Evolutionary conservation across 78 protist species (phyloP).

Genomic region (Dictyostelium firmibasis): DNA sequence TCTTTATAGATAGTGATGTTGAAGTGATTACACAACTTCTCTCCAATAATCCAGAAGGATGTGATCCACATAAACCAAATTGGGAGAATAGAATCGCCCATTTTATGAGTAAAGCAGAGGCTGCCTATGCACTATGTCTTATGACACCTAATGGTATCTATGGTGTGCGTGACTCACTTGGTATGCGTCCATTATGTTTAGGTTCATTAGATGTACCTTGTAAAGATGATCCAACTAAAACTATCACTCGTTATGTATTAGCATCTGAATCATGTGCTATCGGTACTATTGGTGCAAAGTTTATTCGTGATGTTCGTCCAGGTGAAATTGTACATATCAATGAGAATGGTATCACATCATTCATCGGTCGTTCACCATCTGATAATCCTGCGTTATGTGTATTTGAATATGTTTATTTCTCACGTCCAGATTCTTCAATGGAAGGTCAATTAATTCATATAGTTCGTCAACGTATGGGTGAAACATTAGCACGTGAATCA

Average conservation of each 20-base stretch:
- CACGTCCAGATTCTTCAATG: constrained; percentile 79
- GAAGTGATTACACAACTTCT: constrained; percentile 69
- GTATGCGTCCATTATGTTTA: constrained; percentile 75
- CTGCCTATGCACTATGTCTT: constrained; percentile 71
- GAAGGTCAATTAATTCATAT: constrained; percentile 76
- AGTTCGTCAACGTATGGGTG: constrained; percentile 82
- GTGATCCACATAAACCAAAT: constrained; percentile 46
- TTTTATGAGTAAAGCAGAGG: constrained; percentile 76
- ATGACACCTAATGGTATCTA: constrained; percentile 75
- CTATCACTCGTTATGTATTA: constrained; percentile 49
- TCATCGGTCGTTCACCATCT: constrained; percentile 55
- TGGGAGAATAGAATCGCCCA: constrained; percentile 64
- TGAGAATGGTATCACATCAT: constrained; percentile 63
- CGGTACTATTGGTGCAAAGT: constrained; percentile 70
- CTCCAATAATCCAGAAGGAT: constrained; percentile 34
- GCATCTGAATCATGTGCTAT: constrained; percentile 82
- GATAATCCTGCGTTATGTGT: constrained; percentile 54
- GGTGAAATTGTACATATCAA: constrained; percentile 80
- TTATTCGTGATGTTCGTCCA: constrained; percentile 76
- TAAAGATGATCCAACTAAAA: neutral
- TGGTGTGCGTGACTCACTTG: constrained; percentile 65
- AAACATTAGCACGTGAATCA: constrained; percentile 66
- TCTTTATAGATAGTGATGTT: constrained; percentile 71
- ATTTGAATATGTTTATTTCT: constrained; percentile 80
- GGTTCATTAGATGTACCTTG: constrained; percentile 55